A percentile compares a stretch with the other conserved stretches of the same genome.
These are phyloP conservation scores for Austropuccinia psidii DNA, from an alignment of 1,284 basidiomycete genomes.

Conservation along the genomic window DNA sequence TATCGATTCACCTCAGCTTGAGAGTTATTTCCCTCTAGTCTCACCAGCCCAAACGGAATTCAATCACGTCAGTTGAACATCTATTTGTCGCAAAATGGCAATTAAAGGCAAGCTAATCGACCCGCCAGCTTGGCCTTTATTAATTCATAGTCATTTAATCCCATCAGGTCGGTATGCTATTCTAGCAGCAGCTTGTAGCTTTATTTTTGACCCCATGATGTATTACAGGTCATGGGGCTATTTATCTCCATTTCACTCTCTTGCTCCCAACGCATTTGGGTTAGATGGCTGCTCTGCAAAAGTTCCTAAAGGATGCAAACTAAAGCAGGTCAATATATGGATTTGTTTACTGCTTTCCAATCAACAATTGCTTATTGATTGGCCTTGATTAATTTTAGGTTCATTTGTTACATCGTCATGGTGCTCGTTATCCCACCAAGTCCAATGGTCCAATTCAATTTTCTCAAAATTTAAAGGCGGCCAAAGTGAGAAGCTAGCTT, in stretches of 20 bases:
- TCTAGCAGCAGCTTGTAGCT: neutral
- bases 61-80: constrained; percentile 5
- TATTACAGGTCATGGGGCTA: constrained; percentile 30
- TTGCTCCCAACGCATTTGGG: constrained; percentile 30
- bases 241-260: constrained; percentile 35
- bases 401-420: constrained; percentile 35
- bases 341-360: neutral
- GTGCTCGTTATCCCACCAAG: constrained; percentile 35
- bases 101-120: neutral
- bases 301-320: constrained; percentile 24
- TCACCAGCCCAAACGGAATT: constrained; percentile 2
- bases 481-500: constrained; percentile 4
- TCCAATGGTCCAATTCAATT: constrained; percentile 31
- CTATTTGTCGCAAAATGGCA: neutral
- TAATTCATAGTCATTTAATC: neutral
- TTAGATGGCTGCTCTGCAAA: constrained; percentile 26
- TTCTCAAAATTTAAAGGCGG: constrained; percentile 21
- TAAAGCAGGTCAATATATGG: constrained; percentile 17
- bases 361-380: neutral
- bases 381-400: neutral
- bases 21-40: constrained; percentile 29
- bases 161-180: neutral
- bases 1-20: neutral
- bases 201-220: no score
- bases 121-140: neutral